Evolutionary conservation across 495 filamentous ascomycete genomes (phyloP).

Genomic region (Xylaria cubensis): DNA sequence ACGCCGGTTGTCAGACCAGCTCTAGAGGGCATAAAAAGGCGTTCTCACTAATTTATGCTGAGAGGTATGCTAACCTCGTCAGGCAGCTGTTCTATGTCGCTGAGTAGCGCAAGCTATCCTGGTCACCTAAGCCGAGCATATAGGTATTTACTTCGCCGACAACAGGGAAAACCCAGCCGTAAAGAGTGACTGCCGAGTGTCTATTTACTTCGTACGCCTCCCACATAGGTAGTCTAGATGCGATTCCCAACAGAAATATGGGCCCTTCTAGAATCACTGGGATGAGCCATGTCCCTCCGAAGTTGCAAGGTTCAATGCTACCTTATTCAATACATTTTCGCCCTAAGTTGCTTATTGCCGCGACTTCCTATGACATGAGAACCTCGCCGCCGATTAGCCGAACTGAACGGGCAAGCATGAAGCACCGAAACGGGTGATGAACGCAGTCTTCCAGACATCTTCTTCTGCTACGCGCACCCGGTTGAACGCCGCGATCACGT

Average conservation of each 20-base stretch:
- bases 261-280: background rate
- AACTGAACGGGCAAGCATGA: no score
- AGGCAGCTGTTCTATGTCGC: background rate
- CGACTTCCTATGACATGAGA: background rate
- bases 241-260: background rate
- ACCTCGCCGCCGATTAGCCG: no score
- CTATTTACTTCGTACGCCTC: background rate
- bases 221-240: background rate
- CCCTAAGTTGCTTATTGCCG: no score
- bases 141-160: no score
- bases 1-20: background rate
- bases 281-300: background rate
- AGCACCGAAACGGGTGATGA: background rate
- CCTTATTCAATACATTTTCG: background rate
- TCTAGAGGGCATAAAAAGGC: background rate
- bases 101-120: background rate
- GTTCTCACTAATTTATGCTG: background rate
- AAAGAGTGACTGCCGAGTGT: no score
- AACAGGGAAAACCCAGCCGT: background rate
- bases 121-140: background rate
- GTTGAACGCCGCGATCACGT: background rate
- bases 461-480: background rate
- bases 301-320: background rate
- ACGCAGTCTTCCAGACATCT: background rate
- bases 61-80: background rate